Evolutionary conservation across 768 basidiomycete species (phyloP), one percentile per base, ranked within the genome.

Genomic region (Pleurotus citrinopileatus): DNA sequence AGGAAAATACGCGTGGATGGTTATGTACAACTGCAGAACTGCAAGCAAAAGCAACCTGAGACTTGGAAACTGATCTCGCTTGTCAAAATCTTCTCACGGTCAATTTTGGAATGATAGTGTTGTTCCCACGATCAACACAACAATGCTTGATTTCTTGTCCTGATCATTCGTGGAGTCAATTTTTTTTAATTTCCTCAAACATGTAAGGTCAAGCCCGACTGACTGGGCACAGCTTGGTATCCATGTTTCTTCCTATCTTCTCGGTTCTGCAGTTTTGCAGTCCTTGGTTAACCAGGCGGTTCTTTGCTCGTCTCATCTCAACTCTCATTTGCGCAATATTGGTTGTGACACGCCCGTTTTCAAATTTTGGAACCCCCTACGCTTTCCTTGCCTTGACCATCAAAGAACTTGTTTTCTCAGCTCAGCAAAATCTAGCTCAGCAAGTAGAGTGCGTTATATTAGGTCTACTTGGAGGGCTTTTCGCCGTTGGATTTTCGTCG

Each of bases 321-420:
- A 76, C 78, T 17, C 59, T 76, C 20, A 60, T 78, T 10, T 79
- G 77, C 57, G 65, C 67, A 19, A 45, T 71, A 26, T 56, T 72
- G 28, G 63, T 79, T 43, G 73, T 70, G 17, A 52, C 74, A 10
- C 70, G 67, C 2, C 72, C 75, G 0, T 72, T 76, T 55, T 73
- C 76, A 15, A 61, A 53, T 26, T 62, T 69, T 17, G 77, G 76
- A 5, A 73, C 76, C 4, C 42, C 53, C 2, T 68, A 59, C 23
- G 75, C 74, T 15, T 78, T 74, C 60, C 65, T 78, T 4, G 62
- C 65, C 9, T 51, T 71, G 9, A 67, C 69, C 4, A 57, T 79
- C 34, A 76, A 79, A 51, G 79, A 80, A 52, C 69, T 78, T 7
- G 70, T 77, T 46, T 79, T 80, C 58, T 71, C 72, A 19, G 70